These are phyloP conservation scores for Angomonas deanei DNA, from an alignment of 208 protist genomes.

Conservation along the genomic window DNA sequence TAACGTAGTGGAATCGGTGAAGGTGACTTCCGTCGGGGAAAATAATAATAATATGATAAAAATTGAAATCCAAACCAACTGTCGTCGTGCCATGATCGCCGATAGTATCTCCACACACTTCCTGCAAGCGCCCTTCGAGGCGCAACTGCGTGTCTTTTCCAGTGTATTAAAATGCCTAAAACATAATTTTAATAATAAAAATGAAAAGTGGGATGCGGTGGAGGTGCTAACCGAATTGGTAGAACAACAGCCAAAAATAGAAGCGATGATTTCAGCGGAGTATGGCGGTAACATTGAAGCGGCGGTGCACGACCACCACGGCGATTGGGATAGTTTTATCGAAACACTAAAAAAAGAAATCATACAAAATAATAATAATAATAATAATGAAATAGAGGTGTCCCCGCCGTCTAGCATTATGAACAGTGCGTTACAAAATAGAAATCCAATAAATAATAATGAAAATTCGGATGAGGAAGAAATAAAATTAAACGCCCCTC, in stretches of 20 bases:
- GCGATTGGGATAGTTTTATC: neutral
- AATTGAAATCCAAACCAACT: slow-evolving; percentile 23
- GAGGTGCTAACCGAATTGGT: neutral
- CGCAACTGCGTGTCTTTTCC: neutral
- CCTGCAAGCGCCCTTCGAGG: neutral
- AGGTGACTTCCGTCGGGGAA: neutral
- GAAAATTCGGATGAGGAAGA: neutral
- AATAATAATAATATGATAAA: slow-evolving; percentile 13
- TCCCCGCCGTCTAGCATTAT: neutral
- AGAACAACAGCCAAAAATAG: neutral
- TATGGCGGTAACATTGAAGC: neutral
- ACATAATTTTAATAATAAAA: neutral
- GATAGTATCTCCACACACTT: neutral
- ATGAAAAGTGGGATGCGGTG: neutral
- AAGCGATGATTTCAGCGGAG: neutral
- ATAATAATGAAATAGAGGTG: neutral
- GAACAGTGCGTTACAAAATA: neutral
- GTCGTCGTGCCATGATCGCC: slow-evolving; percentile 5
- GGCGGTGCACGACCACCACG: neutral
- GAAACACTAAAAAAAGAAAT: neutral
- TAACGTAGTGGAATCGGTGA: neutral
- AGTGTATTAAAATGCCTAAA: neutral
- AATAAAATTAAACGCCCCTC: neutral
- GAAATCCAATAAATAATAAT: neutral
- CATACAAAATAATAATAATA: neutral